Base-by-base conservation (phyloP, 768 basidiomycete genomes). In the Rhizopogon vinicolor region DNA sequence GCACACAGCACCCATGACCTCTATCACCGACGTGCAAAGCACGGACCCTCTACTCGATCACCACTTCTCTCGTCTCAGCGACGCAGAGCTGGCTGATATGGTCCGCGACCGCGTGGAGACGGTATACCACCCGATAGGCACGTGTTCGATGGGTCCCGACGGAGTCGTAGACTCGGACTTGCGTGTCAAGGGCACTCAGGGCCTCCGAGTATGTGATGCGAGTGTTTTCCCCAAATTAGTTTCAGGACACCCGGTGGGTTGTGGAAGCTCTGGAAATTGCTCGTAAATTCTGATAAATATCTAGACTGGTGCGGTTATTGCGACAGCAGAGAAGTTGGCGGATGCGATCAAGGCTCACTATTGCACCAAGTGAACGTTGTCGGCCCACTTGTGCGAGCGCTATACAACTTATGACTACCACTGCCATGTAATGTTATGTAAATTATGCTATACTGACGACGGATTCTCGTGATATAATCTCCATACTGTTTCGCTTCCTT, bases 141-240 rank as follows among this genome's bases (percentile, higher is more conserved):
- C 76, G 1, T 65, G 70, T 58, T 33, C 58, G 40, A 66, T 75
- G 69, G 55, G 77, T 65, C 62, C 69, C 63, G 60, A 72, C 68
- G 78, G 73, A 66, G 14, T 76, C 62, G 51, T 60, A 54, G 78
- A 80, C 44, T 37, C 78, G 22, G 60, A 65, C 51, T 56, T 82
- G 55, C 58, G 65, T 22, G 78, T 83, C 37, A 68, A 78, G 41
- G 81, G 79, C 4, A 60, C 71, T 5, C 60, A 63, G 51, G 70
- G 73, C 46, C 68, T 82, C 45, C 56, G 80, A 16, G 70, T 82
- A 12, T 78, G 68, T n/a, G 80, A 82, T 58, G 78, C 77, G 43
- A 75, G 73, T 10, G 60, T 80, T 25, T 74, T 74, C 54, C 78
- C 80, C 42, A 72, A 65, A 37, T 65, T 80, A 51, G 61, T 74